Base-by-base conservation (phyloP, 208 protist species). In the Novymonas esmeraldas region DNA sequence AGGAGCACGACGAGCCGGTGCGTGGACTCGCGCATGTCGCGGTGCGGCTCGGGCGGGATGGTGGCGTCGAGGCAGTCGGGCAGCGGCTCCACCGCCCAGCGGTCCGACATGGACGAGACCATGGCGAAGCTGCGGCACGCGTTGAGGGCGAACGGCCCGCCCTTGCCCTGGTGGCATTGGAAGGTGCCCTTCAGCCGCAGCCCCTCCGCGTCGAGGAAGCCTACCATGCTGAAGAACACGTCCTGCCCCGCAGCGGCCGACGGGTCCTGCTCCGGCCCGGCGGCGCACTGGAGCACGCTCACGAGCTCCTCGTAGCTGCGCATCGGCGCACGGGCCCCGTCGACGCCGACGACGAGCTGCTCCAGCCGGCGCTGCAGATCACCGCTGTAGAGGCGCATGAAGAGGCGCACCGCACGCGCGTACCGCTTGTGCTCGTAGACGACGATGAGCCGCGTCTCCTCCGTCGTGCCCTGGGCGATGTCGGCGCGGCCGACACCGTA, bases 1-100 rank as follows among this genome's bases (percentile, higher is more conserved):
- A 96, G 71, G 7, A 93, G 64, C 20, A 96, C 82, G 41, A 96
- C 76, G 75, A 96, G 91, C n/a, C 91, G 91, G 59, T 90, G 87
- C 68, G 89, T 85, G 38, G 67, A 84, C 22, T 73, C 78, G 22
- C 48, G 39, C 58, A 92, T 67, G 41, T 85, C 74, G 48, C 76
- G 78, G 56, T 83, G 75, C 41, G 73, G 75, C 51, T 74, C 63
- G 9, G 80, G n/a, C 6, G 85, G 78, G 44, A 85, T 80, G 31
- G 75, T 45, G 22, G 73, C 79, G 59, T 96, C 83, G 0, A 77
- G 73, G 71, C 81, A 92, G 55, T 88, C 71, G 11, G 91, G 91
- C 42, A 96, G 74, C 39, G 91, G 91, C 68, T 94, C 88, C 34
- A 96, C 73, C n/a, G 85, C 62, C 51, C 72, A 68, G 51, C 76